Percentiles rank a stretch among this genome's conserved stretches.
phyloP scores from a whole-genome alignment of 352 stramenopile genomes.

The Pythium chondricola region DNA sequence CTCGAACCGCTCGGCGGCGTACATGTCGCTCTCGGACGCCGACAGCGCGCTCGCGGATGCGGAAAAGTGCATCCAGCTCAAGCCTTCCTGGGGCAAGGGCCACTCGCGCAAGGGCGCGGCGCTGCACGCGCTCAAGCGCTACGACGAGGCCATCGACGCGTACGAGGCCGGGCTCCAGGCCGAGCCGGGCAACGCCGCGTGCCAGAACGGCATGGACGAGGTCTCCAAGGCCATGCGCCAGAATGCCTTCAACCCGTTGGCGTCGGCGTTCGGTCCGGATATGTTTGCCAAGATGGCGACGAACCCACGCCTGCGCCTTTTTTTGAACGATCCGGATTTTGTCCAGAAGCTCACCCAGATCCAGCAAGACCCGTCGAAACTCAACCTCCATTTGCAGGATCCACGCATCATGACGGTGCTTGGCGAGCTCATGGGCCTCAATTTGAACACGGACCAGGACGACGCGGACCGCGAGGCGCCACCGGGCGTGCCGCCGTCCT shows the following conservation, averaged over 20 bases:
- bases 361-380: constrained; percentile 67
- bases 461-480: constrained; percentile 53
- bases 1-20: constrained; percentile 98
- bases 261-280: constrained; percentile 91
- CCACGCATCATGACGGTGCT: constrained; percentile 84
- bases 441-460: constrained; percentile 57
- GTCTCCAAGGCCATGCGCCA: constrained; percentile 88
- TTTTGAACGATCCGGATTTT: constrained; percentile 93
- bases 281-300: constrained; percentile 92
- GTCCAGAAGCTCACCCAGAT: constrained; percentile 68
- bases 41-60: constrained; percentile 95
- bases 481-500: constrained; percentile 16
- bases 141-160: constrained; percentile 78
- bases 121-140: constrained; percentile 89
- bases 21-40: constrained; percentile 91
- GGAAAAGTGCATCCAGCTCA: constrained; percentile 92
- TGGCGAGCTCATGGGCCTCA: constrained; percentile 79
- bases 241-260: constrained; percentile 78
- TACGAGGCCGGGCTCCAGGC: constrained; percentile 87
- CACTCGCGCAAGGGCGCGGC: constrained; percentile 97
- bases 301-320: constrained; percentile 81
- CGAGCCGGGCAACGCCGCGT: constrained; percentile 89
- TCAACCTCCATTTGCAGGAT: constrained; percentile 78
- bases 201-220: constrained; percentile 91
- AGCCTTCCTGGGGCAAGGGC: constrained; percentile 95